These are phyloP conservation scores for Acanthamoeba triangularis DNA, from an alignment of 208 protist genomes.

Conservation along the genomic window DNA sequence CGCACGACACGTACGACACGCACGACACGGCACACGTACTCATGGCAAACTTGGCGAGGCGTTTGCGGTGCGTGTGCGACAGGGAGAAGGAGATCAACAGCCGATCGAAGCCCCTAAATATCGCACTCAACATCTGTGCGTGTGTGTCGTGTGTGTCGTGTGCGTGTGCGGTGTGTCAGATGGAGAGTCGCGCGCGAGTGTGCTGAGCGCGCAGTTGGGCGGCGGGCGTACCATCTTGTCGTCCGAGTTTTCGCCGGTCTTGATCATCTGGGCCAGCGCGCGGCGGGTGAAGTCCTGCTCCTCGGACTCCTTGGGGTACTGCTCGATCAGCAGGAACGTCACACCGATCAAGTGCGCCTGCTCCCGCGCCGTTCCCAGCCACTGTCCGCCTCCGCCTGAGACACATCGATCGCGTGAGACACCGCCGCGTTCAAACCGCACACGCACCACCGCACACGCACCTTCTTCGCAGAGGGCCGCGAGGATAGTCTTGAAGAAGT, in stretches of 20 bases:
- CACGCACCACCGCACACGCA: not conserved
- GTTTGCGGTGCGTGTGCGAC: constrained; percentile 56
- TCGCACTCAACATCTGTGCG: constrained; percentile 16
- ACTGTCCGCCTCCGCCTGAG: not conserved
- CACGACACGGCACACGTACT: not conserved
- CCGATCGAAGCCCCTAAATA: constrained; percentile 41
- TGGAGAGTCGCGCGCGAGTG: too few species aligned
- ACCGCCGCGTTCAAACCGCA: not conserved
- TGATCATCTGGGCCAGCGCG: constrained; percentile 31
- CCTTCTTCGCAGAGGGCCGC: not conserved
- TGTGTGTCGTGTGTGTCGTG: not conserved
- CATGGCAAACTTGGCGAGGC: constrained; percentile 64
- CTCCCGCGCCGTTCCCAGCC: not conserved
- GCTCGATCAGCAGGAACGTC: constrained; percentile 62
- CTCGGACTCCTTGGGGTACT: constrained; percentile 73
- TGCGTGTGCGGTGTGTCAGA: too few species aligned
- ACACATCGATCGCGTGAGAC: not conserved
- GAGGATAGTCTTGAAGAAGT: constrained; percentile 30
- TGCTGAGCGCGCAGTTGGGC: too few species aligned
- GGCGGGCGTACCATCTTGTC: constrained; percentile 54
- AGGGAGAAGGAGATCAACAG: constrained; percentile 75
- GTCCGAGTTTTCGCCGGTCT: constrained; percentile 48
- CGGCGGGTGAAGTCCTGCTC: constrained; percentile 71
- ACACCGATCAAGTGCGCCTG: constrained; percentile 18
- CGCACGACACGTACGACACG: too few species aligned